A percentile compares a stretch with the other conserved stretches of the same genome.
phyloP scores from a whole-genome alignment of 441 rosid genomes.

The Codiaeum variegatum region DNA sequence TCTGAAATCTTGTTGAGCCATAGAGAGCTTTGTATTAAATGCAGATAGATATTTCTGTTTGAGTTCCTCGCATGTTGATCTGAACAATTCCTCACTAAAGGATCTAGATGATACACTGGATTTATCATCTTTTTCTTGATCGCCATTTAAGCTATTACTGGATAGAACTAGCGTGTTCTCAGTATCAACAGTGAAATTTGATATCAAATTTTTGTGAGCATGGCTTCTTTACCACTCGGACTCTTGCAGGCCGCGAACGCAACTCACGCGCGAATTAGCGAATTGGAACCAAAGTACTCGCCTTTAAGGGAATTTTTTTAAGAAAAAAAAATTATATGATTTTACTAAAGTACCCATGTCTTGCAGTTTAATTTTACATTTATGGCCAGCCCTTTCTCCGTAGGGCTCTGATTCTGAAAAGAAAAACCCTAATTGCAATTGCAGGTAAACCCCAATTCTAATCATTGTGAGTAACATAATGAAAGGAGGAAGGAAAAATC shows the following conservation, averaged over 20 bases:
- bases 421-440: not conserved
- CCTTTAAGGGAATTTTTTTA: no score
- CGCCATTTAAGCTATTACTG: conserved; percentile 25
- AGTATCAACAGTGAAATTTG: conserved; percentile 27
- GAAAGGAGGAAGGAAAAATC: conserved; percentile 84
- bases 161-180: conserved; percentile 22
- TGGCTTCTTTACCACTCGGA: not conserved
- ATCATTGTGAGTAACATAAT: conserved; percentile 25
- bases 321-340: not conserved
- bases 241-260: not conserved
- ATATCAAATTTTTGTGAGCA: conserved; percentile 25
- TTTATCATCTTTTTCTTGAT: conserved; percentile 31
- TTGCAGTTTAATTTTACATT: not conserved
- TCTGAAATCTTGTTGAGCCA: conserved; percentile 71
- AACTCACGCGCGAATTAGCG: conserved; percentile 9
- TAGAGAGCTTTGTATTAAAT: conserved; percentile 54
- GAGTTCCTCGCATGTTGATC: conserved; percentile 49
- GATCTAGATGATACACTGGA: conserved; percentile 28
- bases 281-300: no score
- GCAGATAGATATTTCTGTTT: conserved; percentile 70
- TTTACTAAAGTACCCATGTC: not conserved
- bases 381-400: not conserved
- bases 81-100: conserved; percentile 34
- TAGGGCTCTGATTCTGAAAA: not conserved
- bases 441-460: not conserved